A percentile compares a stretch with the other conserved stretches of the same genome.
Conservation (phyloP, 805 yeast species). For the Blastobotrys parvus region DNA sequence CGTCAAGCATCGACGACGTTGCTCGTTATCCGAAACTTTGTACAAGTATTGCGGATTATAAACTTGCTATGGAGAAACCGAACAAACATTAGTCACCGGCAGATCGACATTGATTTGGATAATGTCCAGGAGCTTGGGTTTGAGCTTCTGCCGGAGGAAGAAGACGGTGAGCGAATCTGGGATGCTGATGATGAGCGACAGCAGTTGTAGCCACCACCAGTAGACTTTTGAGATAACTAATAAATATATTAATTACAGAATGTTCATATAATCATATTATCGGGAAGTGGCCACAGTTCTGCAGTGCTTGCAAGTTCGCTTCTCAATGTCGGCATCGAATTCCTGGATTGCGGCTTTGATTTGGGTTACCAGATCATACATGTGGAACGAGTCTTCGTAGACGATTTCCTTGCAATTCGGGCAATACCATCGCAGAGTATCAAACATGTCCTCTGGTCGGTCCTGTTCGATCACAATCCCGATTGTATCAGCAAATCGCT, state of each 20-base stretch:
- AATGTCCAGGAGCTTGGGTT: constrained; percentile 11
- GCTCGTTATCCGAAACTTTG: constrained; percentile 10
- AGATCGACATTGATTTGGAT: constrained; percentile 10
- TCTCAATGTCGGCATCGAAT: constrained; percentile 54
- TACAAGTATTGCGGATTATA: constrained; percentile 9
- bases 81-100: constrained; percentile 6
- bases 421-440: constrained; percentile 85
- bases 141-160: constrained; percentile 10
- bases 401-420: constrained; percentile 54
- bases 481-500: constrained; percentile 73
- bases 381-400: constrained; percentile 62
- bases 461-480: constrained; percentile 92
- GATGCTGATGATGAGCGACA: not conserved
- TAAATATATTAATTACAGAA: not conserved
- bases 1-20: constrained; percentile 9
- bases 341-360: constrained; percentile 71
- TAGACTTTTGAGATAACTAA: not conserved
- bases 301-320: constrained; percentile 68
- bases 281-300: constrained; percentile 40
- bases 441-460: constrained; percentile 63
- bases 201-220: not conserved
- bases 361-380: constrained; percentile 80
- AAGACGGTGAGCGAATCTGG: constrained; percentile 4
- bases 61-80: constrained; percentile 11
- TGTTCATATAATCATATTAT: constrained; percentile 1